Percentiles rank a stretch among this genome's conserved stretches.
phyloP scores from a whole-genome alignment of 2,329 filamentous ascomycete species.

The Leptodontidium sp. region DNA sequence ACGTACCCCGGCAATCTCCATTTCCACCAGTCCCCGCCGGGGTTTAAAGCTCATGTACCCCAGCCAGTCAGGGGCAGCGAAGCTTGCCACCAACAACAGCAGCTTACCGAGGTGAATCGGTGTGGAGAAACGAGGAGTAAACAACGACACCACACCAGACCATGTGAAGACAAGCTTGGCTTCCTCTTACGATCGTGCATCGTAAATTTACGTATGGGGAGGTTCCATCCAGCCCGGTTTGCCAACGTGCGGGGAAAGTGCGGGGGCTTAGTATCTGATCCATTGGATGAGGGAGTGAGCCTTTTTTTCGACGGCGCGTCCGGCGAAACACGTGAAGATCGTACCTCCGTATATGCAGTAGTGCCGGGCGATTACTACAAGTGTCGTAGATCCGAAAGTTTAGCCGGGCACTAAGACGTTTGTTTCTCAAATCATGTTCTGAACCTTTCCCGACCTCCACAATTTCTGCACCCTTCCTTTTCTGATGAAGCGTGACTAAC shows the following conservation, averaged over 20 bases:
- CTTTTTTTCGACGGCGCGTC: neutral
- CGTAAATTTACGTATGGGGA: too few species aligned
- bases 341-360: too few species aligned
- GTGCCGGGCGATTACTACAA: conserved; percentile 1
- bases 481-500: neutral
- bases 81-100: conserved; percentile 3
- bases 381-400: neutral
- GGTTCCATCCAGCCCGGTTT: neutral
- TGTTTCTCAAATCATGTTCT: conserved; percentile 1
- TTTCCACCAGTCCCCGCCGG: neutral
- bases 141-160: neutral
- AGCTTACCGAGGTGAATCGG: conserved; percentile 13
- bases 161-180: conserved; percentile 11
- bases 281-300: neutral
- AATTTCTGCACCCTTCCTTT: neutral
- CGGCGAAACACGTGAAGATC: neutral
- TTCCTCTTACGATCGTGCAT: neutral
- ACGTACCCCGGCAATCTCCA: neutral
- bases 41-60: conserved; percentile 3
- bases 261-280: neutral
- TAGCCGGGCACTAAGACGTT: neutral
- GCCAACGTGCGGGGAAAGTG: conserved; percentile 12
- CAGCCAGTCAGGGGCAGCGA: conserved; percentile 11
- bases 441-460: neutral
- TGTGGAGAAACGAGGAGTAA: neutral